Conservation (phyloP, 495 filamentous ascomycete genomes). For the Aspergillus mulundensis region DNA sequence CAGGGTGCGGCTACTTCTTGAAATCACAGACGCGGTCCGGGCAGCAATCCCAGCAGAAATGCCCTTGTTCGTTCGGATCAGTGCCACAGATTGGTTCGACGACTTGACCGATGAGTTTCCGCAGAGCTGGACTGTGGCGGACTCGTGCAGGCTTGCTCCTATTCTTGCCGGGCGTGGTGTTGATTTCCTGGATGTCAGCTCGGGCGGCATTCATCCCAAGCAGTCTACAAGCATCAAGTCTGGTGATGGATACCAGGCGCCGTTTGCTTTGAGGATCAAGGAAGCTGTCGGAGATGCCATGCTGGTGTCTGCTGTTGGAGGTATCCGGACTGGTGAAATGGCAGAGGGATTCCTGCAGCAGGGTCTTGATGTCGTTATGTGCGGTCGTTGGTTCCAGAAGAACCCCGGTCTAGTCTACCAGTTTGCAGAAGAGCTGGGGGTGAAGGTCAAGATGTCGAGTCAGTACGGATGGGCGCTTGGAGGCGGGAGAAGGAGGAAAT, state of each 20-base stretch:
- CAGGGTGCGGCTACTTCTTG: constrained; percentile 45
- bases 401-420: constrained; percentile 60
- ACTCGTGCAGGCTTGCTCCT: constrained; percentile 29
- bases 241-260: constrained; percentile 42
- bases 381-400: constrained; percentile 51
- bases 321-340: constrained; percentile 40
- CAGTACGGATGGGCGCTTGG: constrained; percentile 55
- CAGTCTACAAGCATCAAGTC: constrained; percentile 43
- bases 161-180: constrained; percentile 38
- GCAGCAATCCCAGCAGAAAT: constrained; percentile 48
- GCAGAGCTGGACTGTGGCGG: constrained; percentile 49
- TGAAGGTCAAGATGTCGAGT: constrained; percentile 54
- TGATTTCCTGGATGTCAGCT: constrained; percentile 56
- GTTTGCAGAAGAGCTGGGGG: constrained; percentile 59
- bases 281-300: constrained; percentile 43
- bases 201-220: constrained; percentile 48
- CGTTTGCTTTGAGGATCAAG: constrained; percentile 43
- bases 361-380: constrained; percentile 31
- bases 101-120: constrained; percentile 29
- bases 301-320: constrained; percentile 48
- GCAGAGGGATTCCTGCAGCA: constrained; percentile 43
- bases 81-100: constrained; percentile 51
- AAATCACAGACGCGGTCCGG: constrained; percentile 46
- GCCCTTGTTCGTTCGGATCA: constrained; percentile 57
- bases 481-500: constrained; percentile 3